These are phyloP conservation scores for Microcyclospora pomicola DNA, from an alignment of 2,329 filamentous ascomycete species.

Conservation along the genomic window DNA sequence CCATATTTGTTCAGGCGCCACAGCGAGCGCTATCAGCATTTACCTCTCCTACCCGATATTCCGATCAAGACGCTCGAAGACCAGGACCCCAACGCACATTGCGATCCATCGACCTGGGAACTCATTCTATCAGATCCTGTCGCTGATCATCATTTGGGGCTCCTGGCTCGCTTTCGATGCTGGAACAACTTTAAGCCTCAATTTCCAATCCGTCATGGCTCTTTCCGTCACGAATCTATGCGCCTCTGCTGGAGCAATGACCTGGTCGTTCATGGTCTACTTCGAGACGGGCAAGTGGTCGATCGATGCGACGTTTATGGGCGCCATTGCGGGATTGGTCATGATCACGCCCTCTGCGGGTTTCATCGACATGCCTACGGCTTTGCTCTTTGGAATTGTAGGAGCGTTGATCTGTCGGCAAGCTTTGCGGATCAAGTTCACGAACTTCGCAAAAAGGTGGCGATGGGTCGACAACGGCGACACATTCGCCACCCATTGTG, in stretches of 20 bases:
- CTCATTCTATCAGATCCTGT: slow-evolving; percentile 34
- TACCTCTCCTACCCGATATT: slow-evolving; percentile 39
- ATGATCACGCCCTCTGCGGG: slow-evolving; percentile 39
- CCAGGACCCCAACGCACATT: slow-evolving; percentile 34
- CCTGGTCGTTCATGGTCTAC: slow-evolving; percentile 35
- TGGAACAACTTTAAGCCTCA: slow-evolving; percentile 35
- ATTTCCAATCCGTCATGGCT: slow-evolving; percentile 38
- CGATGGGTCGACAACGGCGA: slow-evolving; percentile 43
- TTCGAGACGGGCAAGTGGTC: slow-evolving; percentile 32
- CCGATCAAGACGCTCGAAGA: slow-evolving; percentile 31
- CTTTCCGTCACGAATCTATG: slow-evolving; percentile 38
- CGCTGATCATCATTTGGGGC: slow-evolving; percentile 38
- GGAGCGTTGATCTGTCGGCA: slow-evolving; percentile 37
- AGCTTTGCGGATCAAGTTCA: slow-evolving; percentile 40
- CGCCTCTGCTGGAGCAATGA: slow-evolving; percentile 33
- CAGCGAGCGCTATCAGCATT: slow-evolving; percentile 31
- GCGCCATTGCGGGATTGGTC: slow-evolving; percentile 38
- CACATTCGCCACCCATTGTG: slow-evolving; percentile 42
- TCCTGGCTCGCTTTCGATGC: slow-evolving; percentile 40
- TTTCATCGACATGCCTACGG: slow-evolving; percentile 37
- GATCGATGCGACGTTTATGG: slow-evolving; percentile 38
- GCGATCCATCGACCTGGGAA: slow-evolving; percentile 36
- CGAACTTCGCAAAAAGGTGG: slow-evolving; percentile 31
- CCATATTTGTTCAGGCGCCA: slow-evolving; percentile 32
- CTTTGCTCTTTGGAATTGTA: slow-evolving; percentile 35